A percentile compares a stretch with the other conserved stretches of the same genome.
Evolutionary conservation across 179 eudicot species (phyloP).

Genomic region (Sideroxylon spinosum): DNA sequence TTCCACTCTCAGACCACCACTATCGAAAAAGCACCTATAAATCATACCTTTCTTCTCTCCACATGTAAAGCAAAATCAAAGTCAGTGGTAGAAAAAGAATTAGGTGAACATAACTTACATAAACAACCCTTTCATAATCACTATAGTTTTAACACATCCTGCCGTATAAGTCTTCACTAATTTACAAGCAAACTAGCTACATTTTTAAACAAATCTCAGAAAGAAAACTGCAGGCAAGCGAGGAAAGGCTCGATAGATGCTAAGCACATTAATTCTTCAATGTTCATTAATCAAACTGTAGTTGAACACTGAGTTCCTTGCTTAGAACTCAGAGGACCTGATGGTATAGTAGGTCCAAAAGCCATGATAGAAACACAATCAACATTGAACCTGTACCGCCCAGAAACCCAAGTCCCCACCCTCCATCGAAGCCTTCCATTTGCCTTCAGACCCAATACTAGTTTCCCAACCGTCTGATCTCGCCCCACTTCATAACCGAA

Average conservation of each 20-base stretch:
- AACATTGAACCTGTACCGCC: conserved; percentile 58
- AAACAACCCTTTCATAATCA: conserved; percentile 9
- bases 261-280: not conserved
- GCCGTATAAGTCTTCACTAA: not conserved
- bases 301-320: conserved; percentile 80
- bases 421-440: conserved; percentile 76
- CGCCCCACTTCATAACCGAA: conserved; percentile 67
- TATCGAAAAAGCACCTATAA: not conserved
- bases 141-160: conserved; percentile 5
- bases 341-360: conserved; percentile 46
- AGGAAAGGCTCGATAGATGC: not conserved
- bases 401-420: conserved; percentile 84
- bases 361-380: conserved; percentile 59
- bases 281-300: conserved; percentile 32
- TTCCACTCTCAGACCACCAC: conserved; percentile 13
- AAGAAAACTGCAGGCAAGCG: not conserved
- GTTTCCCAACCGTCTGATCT: conserved; percentile 55
- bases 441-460: conserved; percentile 45
- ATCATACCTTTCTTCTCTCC: not conserved
- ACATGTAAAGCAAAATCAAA: conserved; percentile 12
- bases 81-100: not conserved
- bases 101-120: conserved; percentile 3
- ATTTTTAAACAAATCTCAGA: not conserved
- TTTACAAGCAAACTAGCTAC: conserved; percentile 15
- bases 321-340: conserved; percentile 44